Base-by-base conservation (phyloP, 2,329 filamentous ascomycete species). In the Malbranchea zuffiana region DNA sequence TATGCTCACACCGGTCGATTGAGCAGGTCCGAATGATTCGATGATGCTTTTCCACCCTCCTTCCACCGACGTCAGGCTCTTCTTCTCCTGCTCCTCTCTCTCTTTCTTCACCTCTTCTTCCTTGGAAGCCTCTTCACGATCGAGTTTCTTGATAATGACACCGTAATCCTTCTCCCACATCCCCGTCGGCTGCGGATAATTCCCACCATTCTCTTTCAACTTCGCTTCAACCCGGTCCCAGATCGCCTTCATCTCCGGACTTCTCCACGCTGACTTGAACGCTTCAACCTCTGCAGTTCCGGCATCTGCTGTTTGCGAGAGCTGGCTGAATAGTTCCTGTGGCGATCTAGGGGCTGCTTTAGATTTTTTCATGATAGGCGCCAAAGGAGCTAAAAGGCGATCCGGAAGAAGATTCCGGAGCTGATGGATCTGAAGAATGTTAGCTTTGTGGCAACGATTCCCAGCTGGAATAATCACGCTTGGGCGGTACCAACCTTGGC, bases 121-220 rank as follows among this genome's bases (percentile, higher is more conserved):
- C 41, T 50, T 48, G 3, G 16, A 33, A 15, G 47, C 41, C 27
- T 62, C 54, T 12, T 53, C 47, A 17, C 50, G 45, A 17, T 49
- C 43, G 17, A 62, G 43, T 6, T 54, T 48, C 32, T 52, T 49
- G 2, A 60, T 44, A 10, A 65, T 43, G 3, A 43, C 43, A 21
- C 50, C 53, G 28, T 67, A 67, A 41, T 66, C 60, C 12, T 50
- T 45, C 21, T 59, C 54, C 63, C 63, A 66, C 24, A 58, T 50
- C 5, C 57, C 55, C 0, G 47, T 54, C 4, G 56, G 51, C 42
- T 60, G 59, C 19, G 61, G 44, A 27, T 58, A 47, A 4, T 51
- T 51, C 4, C 63, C 62, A 12, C 51, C 52, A 3, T 55, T 56
- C 33, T 63, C 56, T 24, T 47, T 51, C 36, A 63, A 49, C 21